Conservation (phyloP, 179 eudicot species). For the Patellifolia procumbens region DNA sequence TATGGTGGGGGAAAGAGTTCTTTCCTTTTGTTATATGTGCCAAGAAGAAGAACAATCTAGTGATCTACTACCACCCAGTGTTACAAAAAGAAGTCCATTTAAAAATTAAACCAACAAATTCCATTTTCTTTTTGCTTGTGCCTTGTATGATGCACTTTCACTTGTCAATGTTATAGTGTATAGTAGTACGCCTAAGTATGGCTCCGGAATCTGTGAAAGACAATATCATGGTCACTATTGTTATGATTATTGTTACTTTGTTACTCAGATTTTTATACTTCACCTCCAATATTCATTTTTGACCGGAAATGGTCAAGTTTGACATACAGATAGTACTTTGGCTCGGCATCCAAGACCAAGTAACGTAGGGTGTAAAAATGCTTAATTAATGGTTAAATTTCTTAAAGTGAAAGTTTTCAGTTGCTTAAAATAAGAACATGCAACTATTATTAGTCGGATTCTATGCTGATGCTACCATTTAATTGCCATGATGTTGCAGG, state of each 20-base stretch:
- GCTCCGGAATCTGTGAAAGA: neutral
- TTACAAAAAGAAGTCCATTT: neutral
- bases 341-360: neutral
- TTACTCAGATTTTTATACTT: neutral
- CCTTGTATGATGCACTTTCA: no score
- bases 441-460: no score
- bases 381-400: no score
- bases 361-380: neutral
- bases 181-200: neutral
- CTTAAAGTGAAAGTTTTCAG: neutral
- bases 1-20: neutral
- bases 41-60: no score
- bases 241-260: neutral
- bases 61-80: neutral
- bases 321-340: neutral
- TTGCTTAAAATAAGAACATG: neutral
- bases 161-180: neutral
- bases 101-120: no score
- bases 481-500: slow-evolving; percentile 13
- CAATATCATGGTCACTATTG: neutral
- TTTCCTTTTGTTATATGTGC: neutral
- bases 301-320: neutral
- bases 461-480: neutral
- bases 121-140: no score
- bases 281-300: neutral